phyloP scores from a whole-genome alignment of 2,329 filamentous ascomycete genomes.

The Cladophialophora exuberans region DNA sequence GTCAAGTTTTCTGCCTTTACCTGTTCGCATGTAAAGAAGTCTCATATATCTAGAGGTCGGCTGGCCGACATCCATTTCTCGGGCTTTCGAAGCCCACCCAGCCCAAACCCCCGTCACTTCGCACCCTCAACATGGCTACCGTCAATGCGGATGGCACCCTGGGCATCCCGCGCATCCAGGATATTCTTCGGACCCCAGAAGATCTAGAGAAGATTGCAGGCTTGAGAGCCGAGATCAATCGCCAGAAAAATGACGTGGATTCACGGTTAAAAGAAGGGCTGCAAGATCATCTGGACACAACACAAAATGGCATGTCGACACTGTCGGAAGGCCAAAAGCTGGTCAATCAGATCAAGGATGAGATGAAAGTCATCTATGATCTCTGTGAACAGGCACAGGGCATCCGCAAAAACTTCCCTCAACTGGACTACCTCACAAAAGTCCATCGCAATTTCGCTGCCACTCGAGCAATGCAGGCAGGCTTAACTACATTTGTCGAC shows the following conservation, averaged over 20 bases:
- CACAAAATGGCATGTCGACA: constrained; percentile 87
- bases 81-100: too few species aligned
- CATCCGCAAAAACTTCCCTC: constrained; percentile 96
- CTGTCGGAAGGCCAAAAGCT: constrained; percentile 89
- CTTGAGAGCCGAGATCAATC: constrained; percentile 87
- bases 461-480: constrained; percentile 88
- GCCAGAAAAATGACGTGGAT: constrained; percentile 92
- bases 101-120: too few species aligned
- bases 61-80: too few species aligned
- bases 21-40: too few species aligned
- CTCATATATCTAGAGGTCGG: too few species aligned
- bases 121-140: constrained; percentile 38
- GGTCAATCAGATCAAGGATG: constrained; percentile 91
- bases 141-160: constrained; percentile 60
- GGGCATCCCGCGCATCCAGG: constrained; percentile 76
- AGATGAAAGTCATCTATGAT: constrained; percentile 98
- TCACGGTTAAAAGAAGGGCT: constrained; percentile 85
- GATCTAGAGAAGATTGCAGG: constrained; percentile 94
- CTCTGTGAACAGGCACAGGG: constrained; percentile 96
- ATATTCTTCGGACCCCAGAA: constrained; percentile 91
- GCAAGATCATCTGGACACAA: constrained; percentile 90
- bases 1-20: too few species aligned
- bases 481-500: constrained; percentile 83
- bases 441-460: constrained; percentile 90
- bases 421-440: constrained; percentile 63